Conservation (phyloP, 1,284 basidiomycete genomes). For the Ustilago curta region DNA sequence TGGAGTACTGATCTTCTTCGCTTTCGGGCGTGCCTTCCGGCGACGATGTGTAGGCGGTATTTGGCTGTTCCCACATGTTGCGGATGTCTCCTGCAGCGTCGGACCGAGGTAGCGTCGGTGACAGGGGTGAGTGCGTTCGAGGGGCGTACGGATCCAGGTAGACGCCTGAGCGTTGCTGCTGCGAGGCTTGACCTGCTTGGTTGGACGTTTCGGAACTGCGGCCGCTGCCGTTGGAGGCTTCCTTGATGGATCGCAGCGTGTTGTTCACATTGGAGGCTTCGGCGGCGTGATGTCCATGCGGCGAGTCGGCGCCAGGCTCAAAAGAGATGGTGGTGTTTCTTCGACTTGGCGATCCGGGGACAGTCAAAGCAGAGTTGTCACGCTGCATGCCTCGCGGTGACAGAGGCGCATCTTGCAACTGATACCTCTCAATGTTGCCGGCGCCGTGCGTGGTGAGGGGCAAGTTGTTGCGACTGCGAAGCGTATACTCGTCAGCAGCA, state of each 20-base stretch:
- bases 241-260: conserved; percentile 35
- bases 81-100: conserved; percentile 20
- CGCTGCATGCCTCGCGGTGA: conserved; percentile 28
- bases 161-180: conserved; percentile 17
- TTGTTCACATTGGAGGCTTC: conserved; percentile 8
- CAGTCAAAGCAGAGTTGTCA: conserved; percentile 7
- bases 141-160: conserved; percentile 46
- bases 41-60: conserved; percentile 29
- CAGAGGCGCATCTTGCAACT: conserved; percentile 63
- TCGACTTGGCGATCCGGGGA: conserved; percentile 20
- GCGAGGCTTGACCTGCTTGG: not conserved
- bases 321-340: conserved; percentile 50
- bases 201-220: conserved; percentile 19
- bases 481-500: conserved; percentile 53
- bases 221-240: conserved; percentile 34
- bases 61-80: conserved; percentile 38
- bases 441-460: conserved; percentile 42
- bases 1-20: conserved; percentile 39
- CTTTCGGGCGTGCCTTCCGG: conserved; percentile 28
- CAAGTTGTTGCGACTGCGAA: conserved; percentile 38
- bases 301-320: conserved; percentile 36
- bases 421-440: conserved; percentile 54
- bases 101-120: conserved; percentile 29
- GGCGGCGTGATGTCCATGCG: conserved; percentile 55
- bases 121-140: conserved; percentile 30